Conservation (phyloP, 345 rosid genomes). For the Pseudoturritis turrita region DNA sequence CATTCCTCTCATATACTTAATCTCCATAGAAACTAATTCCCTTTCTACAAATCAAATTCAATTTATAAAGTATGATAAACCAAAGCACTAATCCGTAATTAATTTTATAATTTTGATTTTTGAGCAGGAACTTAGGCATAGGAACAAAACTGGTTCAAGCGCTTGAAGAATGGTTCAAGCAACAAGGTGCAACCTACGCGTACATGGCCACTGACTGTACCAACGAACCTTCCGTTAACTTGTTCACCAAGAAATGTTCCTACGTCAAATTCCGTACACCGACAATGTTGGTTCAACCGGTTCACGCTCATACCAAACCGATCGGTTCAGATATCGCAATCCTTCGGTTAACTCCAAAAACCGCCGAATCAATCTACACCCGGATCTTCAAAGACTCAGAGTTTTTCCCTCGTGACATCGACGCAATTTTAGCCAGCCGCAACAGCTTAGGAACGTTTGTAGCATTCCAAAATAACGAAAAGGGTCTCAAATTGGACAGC, state of each 20-base stretch:
- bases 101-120: neutral
- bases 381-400: conserved; percentile 41
- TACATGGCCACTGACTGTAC: conserved; percentile 72
- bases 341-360: conserved; percentile 24
- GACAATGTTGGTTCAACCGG: conserved; percentile 62
- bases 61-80: neutral
- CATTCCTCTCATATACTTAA: neutral
- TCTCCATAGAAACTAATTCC: neutral
- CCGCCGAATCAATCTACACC: conserved; percentile 43
- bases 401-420: conserved; percentile 62
- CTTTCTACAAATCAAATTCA: neutral
- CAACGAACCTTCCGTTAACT: conserved; percentile 60
- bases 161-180: conserved; percentile 64
- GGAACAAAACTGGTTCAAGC: conserved; percentile 51
- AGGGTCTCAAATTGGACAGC: conserved; percentile 30
- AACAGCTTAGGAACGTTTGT: conserved; percentile 67
- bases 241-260: conserved; percentile 50
- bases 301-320: conserved; percentile 57
- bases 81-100: neutral
- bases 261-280: conserved; percentile 59
- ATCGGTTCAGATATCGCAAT: conserved; percentile 33
- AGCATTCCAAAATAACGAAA: conserved; percentile 42
- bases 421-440: conserved; percentile 35
- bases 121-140: conserved; percentile 62
- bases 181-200: conserved; percentile 54